These are phyloP conservation scores for Trichoderma guizhouense DNA, from an alignment of 2,329 filamentous ascomycete genomes.

Conservation along the genomic window DNA sequence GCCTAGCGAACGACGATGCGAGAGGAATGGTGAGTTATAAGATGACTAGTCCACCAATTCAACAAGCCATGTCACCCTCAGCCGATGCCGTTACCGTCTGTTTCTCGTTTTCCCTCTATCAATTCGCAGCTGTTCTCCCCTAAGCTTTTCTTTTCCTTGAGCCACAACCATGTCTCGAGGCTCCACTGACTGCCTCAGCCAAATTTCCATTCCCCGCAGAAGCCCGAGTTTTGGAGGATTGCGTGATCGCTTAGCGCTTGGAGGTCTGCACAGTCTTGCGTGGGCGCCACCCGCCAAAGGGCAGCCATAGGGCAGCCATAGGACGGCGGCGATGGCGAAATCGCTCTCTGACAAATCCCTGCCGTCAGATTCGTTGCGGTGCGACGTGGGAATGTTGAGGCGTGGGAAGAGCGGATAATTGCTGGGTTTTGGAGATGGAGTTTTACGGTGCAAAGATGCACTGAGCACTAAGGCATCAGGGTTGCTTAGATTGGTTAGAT, in stretches of 20 bases:
- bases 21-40: conserved; percentile 15
- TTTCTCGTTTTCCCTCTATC: background rate
- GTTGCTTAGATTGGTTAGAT: background rate
- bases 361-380: conserved; percentile 22
- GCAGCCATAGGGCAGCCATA: conserved; percentile 7
- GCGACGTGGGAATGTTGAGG: background rate
- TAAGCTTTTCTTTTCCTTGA: background rate
- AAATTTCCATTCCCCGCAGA: conserved; percentile 26
- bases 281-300: conserved; percentile 16
- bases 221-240: conserved; percentile 30
- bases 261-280: conserved; percentile 11
- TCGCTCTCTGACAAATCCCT: conserved; percentile 26
- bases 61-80: background rate
- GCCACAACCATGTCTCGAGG: background rate
- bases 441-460: background rate
- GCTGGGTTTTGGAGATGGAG: background rate
- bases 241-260: conserved; percentile 35
- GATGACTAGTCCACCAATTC: background rate
- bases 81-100: background rate
- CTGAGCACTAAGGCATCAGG: background rate
- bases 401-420: background rate
- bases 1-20: background rate
- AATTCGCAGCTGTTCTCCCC: background rate
- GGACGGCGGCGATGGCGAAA: conserved; percentile 23
- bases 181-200: conserved; percentile 18